Conservation (phyloP, 306 rosid species). For the Glycine latifolia region DNA sequence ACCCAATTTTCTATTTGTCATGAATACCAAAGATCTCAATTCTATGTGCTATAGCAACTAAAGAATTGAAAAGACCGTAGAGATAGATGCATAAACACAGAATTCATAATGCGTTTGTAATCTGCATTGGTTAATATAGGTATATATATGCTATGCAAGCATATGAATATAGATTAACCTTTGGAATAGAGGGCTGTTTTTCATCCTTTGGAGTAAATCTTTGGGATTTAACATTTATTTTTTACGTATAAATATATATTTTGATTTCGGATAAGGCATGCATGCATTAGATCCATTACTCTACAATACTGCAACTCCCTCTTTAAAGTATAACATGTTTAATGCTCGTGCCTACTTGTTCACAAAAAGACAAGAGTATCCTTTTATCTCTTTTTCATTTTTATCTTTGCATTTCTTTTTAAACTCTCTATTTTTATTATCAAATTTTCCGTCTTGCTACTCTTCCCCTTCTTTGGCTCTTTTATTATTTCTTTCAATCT, state of each 20-base stretch:
- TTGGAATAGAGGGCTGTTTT: too few relatives aligned
- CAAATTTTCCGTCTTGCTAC: too few relatives aligned
- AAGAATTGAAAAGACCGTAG: too few relatives aligned
- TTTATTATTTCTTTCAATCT: neutral
- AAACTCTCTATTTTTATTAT: neutral
- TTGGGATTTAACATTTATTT: neutral
- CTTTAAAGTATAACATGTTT: neutral
- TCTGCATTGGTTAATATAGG: too few relatives aligned
- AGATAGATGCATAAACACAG: too few relatives aligned
- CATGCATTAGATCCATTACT: neutral
- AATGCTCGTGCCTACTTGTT: neutral
- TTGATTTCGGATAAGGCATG: neutral
- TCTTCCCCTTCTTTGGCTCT: too few relatives aligned
- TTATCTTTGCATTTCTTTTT: neutral
- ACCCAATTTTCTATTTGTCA: too few relatives aligned
- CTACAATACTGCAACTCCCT: neutral
- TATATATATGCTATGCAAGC: too few relatives aligned
- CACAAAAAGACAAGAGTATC: neutral
- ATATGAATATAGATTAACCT: too few relatives aligned
- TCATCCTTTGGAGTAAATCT: neutral
- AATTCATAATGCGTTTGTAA: too few relatives aligned
- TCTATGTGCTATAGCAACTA: too few relatives aligned
- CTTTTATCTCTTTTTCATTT: neutral
- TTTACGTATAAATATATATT: neutral
- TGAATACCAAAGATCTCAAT: too few relatives aligned